These are phyloP conservation scores for Microbotryum lychnidis-dioicae DNA, from an alignment of 1,284 basidiomycete genomes.

Conservation along the genomic window DNA sequence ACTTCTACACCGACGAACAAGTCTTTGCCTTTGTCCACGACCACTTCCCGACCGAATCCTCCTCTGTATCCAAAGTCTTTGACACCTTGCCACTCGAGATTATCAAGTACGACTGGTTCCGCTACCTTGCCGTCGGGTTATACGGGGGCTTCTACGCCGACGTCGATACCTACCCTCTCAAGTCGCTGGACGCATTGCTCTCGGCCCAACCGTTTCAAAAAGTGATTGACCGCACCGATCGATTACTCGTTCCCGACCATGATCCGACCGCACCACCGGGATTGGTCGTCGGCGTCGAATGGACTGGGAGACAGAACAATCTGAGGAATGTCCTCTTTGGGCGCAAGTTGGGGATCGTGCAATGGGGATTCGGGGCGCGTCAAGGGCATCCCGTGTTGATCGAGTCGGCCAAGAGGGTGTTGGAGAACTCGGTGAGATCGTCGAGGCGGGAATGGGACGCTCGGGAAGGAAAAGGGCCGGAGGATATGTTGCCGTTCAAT, in stretches of 20 bases:
- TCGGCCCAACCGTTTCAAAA: not conserved
- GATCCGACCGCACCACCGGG: not conserved
- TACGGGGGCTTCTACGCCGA: constrained; percentile 37
- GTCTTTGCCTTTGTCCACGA: not conserved
- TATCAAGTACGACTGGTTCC: constrained; percentile 10
- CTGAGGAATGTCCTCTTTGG: constrained; percentile 24
- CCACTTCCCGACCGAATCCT: not conserved
- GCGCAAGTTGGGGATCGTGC: constrained; percentile 32
- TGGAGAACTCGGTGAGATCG: constrained; percentile 17
- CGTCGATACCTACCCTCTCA: constrained; percentile 33
- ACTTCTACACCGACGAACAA: not conserved
- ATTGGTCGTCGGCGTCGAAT: constrained; percentile 13
- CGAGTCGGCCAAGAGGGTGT: constrained; percentile 31
- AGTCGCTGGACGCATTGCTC: constrained; percentile 29
- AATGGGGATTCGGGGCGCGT: constrained; percentile 35
- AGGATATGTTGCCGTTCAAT: constrained; percentile 26
- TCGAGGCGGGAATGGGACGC: constrained; percentile 1
- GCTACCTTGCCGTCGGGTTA: constrained; percentile 29
- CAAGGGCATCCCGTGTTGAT: constrained; percentile 34
- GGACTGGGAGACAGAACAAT: constrained; percentile 4
- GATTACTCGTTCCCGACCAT: constrained; percentile 14
- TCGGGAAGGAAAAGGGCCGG: not conserved
- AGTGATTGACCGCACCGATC: not conserved
- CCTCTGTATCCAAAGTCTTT: not conserved
- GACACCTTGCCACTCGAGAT: constrained; percentile 9